Conservation (phyloP, 495 filamentous ascomycete species). For the Trichoderma asperelloides region DNA sequence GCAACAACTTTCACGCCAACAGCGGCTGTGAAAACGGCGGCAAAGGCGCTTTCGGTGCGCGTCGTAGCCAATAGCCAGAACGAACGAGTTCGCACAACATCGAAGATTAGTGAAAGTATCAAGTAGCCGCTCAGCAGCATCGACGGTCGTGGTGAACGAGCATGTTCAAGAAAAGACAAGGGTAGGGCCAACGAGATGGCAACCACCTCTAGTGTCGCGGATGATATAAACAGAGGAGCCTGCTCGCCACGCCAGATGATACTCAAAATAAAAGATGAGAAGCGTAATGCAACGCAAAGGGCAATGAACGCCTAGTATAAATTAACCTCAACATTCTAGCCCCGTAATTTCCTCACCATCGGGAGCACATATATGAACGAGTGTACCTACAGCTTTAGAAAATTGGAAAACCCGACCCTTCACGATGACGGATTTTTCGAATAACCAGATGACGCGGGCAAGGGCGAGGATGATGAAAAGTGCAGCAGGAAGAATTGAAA, state of each 20-base stretch:
- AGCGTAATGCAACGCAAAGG: neutral
- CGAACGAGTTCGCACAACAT: slow-evolving; percentile 46
- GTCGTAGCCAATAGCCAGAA: slow-evolving; percentile 43
- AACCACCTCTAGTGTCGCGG: slow-evolving; percentile 12
- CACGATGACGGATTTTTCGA: neutral
- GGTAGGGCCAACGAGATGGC: slow-evolving; percentile 29
- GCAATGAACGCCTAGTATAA: neutral
- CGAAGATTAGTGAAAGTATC: slow-evolving; percentile 49
- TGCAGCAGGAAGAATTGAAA: slow-evolving; percentile 38
- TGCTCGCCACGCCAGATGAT: neutral
- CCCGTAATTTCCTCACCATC: too few relatives aligned
- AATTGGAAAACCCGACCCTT: neutral
- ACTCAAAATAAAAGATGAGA: neutral
- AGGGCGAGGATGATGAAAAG: slow-evolving; percentile 35
- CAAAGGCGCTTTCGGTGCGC: slow-evolving; percentile 21
- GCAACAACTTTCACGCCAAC: slow-evolving; percentile 41
- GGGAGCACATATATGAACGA: too few relatives aligned
- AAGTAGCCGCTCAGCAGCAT: slow-evolving; percentile 52
- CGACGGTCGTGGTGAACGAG: slow-evolving; percentile 45
- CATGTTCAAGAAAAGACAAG: slow-evolving; percentile 52
- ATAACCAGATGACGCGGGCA: neutral
- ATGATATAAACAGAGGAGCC: neutral
- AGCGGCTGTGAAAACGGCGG: slow-evolving; percentile 37
- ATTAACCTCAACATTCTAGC: slow-evolving; percentile 18
- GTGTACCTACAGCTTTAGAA: slow-evolving; percentile 19